Conservation (phyloP, 768 basidiomycete species). For the Suillus bovinus region DNA sequence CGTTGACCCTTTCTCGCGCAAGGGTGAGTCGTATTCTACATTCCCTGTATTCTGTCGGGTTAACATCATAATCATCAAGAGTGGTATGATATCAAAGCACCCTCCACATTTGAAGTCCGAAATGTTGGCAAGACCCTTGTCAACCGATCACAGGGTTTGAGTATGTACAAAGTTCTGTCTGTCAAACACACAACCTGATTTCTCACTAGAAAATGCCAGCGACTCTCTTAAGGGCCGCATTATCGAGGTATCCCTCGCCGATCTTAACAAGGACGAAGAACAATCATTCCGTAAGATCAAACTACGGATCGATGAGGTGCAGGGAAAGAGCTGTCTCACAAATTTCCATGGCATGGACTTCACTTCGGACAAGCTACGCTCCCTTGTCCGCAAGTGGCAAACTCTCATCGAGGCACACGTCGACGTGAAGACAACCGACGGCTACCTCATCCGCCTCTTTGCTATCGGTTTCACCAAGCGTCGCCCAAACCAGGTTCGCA, state of each 20-base stretch:
- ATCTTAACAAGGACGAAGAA: conserved; percentile 99
- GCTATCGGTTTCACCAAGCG: conserved; percentile 99
- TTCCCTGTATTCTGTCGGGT: conserved; percentile 3
- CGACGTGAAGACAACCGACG: conserved; percentile 99
- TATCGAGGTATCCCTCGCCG: conserved; percentile 93
- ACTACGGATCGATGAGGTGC: conserved; percentile 92
- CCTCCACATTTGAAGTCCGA: conserved; percentile 94
- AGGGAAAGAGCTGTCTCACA: conserved; percentile 99
- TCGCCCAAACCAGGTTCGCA: conserved; percentile 93
- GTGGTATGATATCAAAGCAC: conserved; percentile 99
- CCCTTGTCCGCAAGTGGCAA: conserved; percentile 99
- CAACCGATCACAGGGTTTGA: conserved; percentile 97
- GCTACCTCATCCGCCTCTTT: conserved; percentile 98
- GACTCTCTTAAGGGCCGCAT: conserved; percentile 98
- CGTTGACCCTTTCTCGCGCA: conserved; percentile 99
- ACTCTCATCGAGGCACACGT: conserved; percentile 98
- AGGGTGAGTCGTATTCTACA: conserved; percentile 56
- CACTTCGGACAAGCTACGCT: conserved; percentile 99
- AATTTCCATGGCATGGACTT: conserved; percentile 99
- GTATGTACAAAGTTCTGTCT: conserved; percentile 51
- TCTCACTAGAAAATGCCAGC: conserved; percentile 85
- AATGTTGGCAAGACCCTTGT: conserved; percentile 98
- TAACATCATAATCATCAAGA: conserved; percentile 48
- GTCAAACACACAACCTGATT: conserved; percentile 15
- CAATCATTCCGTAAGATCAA: conserved; percentile 99